Base-by-base conservation (phyloP, 2,329 filamentous ascomycete genomes). In the Zymoseptoria pseudotritici region DNA sequence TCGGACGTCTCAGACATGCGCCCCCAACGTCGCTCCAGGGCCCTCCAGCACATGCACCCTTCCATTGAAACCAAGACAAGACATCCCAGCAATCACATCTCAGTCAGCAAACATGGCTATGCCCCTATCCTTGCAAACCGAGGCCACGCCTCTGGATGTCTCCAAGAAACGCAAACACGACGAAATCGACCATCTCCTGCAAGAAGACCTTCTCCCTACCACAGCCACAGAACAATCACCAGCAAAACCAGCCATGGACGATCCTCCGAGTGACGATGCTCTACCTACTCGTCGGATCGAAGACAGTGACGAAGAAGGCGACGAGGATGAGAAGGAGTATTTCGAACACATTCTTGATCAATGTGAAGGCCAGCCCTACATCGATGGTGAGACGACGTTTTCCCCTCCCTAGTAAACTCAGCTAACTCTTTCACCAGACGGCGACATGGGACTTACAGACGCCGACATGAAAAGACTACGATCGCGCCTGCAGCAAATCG, bases 401-500 rank as follows among this genome's bases (percentile, higher is more conserved):
- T 26, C 53, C 4, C 26, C 50, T 13, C 36, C 36, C 36, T 13
- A 49, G 19, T 5, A 20, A 17, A 36, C 22, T 31, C 46, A 22
- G 58, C 62, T 63, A 24, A 66, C 57, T 19, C 19, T 24, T 31
- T 46, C 42, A 26, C 46, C 55, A 66, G 64, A 63, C 53, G 59
- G 58, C 42, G 56, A 51, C 54, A 58, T 59, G 54, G 58, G 56
- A 26, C 57, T 65, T 11, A 58, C 61, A 11, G 51, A 57, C 2
- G 60, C 59, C 3, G 56, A 61, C 20, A 59, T 61, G n/a, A 36
- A 57, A 24, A 57, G 57, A 22, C 49, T 64, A 7, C 59, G 61
- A n/a, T 57, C 24, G 2, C 55, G 24, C 10, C 80, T 96, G 61
- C 88, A 88, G 71, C 80, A 85, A 56, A 79, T 91, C 63, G 92